A percentile compares a stretch with the other conserved stretches of the same genome.
phyloP scores from a whole-genome alignment of 768 basidiomycete species.

The Mycena amicta region DNA sequence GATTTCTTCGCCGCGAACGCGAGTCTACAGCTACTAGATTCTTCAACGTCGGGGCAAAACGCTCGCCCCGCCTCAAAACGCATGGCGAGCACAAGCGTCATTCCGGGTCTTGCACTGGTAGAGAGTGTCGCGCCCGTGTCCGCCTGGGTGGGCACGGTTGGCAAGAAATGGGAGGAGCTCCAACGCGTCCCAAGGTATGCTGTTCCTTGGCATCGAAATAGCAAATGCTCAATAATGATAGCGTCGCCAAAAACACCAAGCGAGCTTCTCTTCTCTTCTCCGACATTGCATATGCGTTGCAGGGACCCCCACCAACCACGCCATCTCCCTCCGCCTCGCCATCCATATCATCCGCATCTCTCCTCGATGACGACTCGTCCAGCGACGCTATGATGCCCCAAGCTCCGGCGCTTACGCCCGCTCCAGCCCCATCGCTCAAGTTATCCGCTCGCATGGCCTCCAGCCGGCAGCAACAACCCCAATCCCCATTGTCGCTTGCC shows the following conservation, averaged over 20 bases:
- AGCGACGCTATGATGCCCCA: conserved; percentile 7
- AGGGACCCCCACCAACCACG: conserved; percentile 31
- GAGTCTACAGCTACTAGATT: neutral
- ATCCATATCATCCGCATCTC: conserved; percentile 26
- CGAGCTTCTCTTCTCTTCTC: conserved; percentile 67
- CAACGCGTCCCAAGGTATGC: conserved; percentile 53
- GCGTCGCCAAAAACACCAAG: conserved; percentile 69
- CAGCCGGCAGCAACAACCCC: conserved; percentile 17
- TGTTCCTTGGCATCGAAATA: neutral
- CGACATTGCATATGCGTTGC: conserved; percentile 50
- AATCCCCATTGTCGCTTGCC: conserved; percentile 19
- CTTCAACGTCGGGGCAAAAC: neutral
- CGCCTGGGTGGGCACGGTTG: conserved; percentile 60
- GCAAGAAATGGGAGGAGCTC: conserved; percentile 62
- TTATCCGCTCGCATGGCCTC: conserved; percentile 6
- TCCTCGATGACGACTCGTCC: conserved; percentile 43
- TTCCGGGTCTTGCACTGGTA: conserved; percentile 31
- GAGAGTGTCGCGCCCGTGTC: conserved; percentile 32
- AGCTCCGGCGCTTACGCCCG: conserved; percentile 37
- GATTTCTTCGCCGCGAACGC: conserved; percentile 19
- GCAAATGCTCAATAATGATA: too few relatives aligned
- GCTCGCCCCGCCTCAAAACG: conserved; percentile 11
- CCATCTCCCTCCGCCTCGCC: conserved; percentile 27
- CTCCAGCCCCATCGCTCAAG: conserved; percentile 16
- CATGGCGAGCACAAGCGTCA: conserved; percentile 14